These are phyloP conservation scores for Thuja plicata DNA, from an alignment of 83 land plant species.

Conservation along the genomic window DNA sequence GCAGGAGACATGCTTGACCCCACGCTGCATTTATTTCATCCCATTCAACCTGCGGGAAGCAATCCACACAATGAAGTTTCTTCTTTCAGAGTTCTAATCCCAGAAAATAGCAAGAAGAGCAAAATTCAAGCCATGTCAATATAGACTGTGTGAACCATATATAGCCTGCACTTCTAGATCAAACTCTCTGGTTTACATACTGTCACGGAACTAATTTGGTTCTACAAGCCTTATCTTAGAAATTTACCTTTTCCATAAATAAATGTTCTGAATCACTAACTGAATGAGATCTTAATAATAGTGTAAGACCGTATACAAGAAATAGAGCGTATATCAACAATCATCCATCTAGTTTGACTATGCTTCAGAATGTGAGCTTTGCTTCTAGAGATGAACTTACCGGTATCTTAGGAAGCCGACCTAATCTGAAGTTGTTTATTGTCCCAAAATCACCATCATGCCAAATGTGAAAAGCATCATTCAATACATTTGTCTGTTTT, in stretches of 20 bases:
- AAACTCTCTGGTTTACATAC: neutral
- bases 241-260: neutral
- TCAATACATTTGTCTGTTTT: constrained; percentile 90
- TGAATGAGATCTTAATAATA: constrained; percentile 6
- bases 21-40: constrained; percentile 99
- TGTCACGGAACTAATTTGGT: neutral
- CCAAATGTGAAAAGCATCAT: constrained; percentile 92
- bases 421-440: constrained; percentile 93
- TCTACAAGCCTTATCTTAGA: neutral
- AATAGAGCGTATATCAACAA: neutral
- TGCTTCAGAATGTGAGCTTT: neutral
- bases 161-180: neutral
- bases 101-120: neutral
- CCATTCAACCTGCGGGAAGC: constrained; percentile 84
- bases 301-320: neutral
- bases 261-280: neutral
- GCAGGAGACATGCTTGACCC: constrained; percentile 98
- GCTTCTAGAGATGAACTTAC: constrained; percentile 38
- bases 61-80: neutral
- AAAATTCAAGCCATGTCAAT: constrained; percentile 4
- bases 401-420: constrained; percentile 86
- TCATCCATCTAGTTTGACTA: neutral
- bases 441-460: constrained; percentile 99
- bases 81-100: neutral
- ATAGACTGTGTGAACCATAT: neutral